phyloP scores from a whole-genome alignment of 2,329 filamentous ascomycete species.

The Penicillium sp. region DNA sequence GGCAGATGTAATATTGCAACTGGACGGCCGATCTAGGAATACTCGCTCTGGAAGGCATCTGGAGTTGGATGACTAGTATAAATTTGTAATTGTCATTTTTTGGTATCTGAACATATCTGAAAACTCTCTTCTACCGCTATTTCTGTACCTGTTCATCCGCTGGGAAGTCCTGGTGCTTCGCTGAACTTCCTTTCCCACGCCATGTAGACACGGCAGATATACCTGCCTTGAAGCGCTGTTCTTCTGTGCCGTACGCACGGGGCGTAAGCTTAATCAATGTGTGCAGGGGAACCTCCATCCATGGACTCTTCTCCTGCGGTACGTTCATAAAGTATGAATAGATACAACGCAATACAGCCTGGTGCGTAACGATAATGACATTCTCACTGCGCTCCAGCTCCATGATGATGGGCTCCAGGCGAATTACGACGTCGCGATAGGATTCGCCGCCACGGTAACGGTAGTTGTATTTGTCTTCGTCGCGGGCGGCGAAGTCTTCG shows the following conservation, averaged over 20 bases:
- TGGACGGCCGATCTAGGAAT: not conserved
- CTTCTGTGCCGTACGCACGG: slow-evolving; percentile 87
- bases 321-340: slow-evolving; percentile 99
- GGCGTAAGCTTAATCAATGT: slow-evolving; percentile 96
- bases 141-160: slow-evolving; percentile 17
- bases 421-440: slow-evolving; percentile 94
- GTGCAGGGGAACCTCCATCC: slow-evolving; percentile 98
- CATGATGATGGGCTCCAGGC: slow-evolving; percentile 99
- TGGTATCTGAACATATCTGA: slow-evolving; percentile 15
- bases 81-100: slow-evolving; percentile 3
- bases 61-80: not conserved
- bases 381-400: slow-evolving; percentile 95
- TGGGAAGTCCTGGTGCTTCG: slow-evolving; percentile 69
- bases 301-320: slow-evolving; percentile 86
- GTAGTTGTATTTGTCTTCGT: slow-evolving; percentile 99
- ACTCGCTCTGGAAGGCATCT: not conserved
- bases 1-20: not conserved
- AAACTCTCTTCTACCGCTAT: not conserved
- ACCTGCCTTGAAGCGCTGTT: slow-evolving; percentile 82
- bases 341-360: slow-evolving; percentile 93
- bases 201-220: slow-evolving; percentile 97
- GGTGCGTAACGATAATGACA: slow-evolving; percentile 96
- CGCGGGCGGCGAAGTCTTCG: slow-evolving; percentile 90
- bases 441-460: slow-evolving; percentile 95
- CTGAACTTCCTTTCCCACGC: slow-evolving; percentile 88